Percentiles rank a stretch among this genome's conserved stretches.
Evolutionary conservation across 2,329 filamentous ascomycete species (phyloP).

Genomic region (Alternaria postmessia): DNA sequence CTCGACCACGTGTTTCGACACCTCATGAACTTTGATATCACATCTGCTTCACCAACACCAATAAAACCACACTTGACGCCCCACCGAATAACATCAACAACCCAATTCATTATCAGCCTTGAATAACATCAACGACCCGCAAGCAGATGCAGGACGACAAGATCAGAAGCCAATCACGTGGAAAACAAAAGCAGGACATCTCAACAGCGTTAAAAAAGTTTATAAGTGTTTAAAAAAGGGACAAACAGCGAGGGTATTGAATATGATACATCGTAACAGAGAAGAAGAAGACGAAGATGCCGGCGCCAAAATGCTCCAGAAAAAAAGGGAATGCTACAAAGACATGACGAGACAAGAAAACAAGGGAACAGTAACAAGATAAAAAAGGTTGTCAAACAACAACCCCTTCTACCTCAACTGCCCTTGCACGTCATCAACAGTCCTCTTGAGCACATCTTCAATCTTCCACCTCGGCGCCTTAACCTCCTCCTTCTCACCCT

Average conservation of each 20-base stretch:
- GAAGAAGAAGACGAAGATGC: neutral
- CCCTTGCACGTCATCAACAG: slow-evolving; percentile 77
- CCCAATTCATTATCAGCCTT: too few species aligned
- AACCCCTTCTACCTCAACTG: slow-evolving; percentile 71
- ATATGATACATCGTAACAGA: slow-evolving; percentile 3
- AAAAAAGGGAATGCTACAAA: neutral
- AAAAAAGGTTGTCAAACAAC: neutral
- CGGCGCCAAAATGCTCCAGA: neutral
- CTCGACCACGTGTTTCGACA: too few species aligned
- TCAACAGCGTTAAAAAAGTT: neutral
- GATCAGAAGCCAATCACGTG: neutral
- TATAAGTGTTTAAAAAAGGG: neutral
- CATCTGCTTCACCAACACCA: neutral
- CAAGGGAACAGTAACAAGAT: too few species aligned
- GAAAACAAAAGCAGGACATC: neutral
- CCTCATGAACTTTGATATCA: rapidly evolving
- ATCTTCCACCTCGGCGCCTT: slow-evolving; percentile 80
- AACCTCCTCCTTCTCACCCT: slow-evolving; percentile 59
- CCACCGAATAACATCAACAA: too few species aligned
- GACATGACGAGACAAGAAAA: neutral
- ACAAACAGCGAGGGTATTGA: slow-evolving; percentile 10
- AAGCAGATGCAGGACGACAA: too few species aligned
- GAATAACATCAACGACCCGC: too few species aligned
- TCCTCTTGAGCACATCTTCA: slow-evolving; percentile 75
- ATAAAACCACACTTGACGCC: too few species aligned